phyloP scores from a whole-genome alignment of 331 rosid genomes.

The Malus hybrid region DNA sequence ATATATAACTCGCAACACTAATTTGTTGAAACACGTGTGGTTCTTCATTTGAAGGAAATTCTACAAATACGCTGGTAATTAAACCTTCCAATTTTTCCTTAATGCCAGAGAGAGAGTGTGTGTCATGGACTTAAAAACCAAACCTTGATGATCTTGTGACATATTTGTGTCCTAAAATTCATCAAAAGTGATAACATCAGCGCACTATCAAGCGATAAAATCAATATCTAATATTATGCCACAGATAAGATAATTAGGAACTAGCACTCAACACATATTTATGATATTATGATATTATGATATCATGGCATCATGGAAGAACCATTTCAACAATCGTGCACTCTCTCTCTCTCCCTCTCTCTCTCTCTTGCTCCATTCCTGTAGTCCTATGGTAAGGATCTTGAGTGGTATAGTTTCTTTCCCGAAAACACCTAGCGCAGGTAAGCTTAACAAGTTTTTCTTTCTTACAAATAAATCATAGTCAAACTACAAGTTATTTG shows the following conservation, averaged over 20 bases:
- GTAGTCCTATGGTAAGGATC: too few species aligned
- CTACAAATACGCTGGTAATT: not conserved
- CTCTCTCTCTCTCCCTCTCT: not conserved
- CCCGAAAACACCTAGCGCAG: too few species aligned
- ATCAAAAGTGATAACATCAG: not conserved
- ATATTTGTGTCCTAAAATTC: constrained; percentile 7
- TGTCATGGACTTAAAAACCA: constrained; percentile 6
- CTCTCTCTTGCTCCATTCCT: not conserved
- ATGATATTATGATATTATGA: not conserved
- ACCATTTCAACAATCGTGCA: not conserved
- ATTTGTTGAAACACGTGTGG: not conserved
- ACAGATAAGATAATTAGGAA: constrained; percentile 27
- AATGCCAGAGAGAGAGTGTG: not conserved
- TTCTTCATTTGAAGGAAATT: not conserved
- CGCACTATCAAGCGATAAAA: constrained; percentile 9
- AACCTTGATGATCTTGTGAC: constrained; percentile 5
- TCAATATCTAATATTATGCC: not conserved
- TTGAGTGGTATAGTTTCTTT: too few species aligned
- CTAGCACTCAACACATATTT: not conserved
- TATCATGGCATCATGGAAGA: not conserved
- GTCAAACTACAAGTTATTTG: too few species aligned
- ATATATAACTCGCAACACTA: too few species aligned
- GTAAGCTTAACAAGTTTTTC: too few species aligned
- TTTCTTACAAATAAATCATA: too few species aligned
- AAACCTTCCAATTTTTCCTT: not conserved